Conservation (phyloP, 2,329 filamentous ascomycete species). For the Ceratocystis variospora region DNA sequence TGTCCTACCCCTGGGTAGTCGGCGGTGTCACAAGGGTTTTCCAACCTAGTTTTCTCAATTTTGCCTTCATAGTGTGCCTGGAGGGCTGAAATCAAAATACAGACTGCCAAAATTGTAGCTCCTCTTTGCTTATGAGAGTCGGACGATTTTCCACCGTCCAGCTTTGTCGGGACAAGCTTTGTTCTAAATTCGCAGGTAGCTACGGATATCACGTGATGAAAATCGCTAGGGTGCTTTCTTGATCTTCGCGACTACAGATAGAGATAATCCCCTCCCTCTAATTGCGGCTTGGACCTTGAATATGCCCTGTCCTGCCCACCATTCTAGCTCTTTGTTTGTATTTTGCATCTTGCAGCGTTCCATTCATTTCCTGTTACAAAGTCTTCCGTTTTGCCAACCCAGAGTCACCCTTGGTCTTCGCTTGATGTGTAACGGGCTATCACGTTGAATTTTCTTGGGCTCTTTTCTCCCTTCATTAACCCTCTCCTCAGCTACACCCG, state of each 20-base stretch:
- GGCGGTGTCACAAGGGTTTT: neutral
- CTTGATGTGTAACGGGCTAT: neutral
- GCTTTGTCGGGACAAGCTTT: neutral
- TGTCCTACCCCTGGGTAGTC: neutral
- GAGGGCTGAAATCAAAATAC: neutral
- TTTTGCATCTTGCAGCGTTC: neutral
- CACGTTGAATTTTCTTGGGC: neutral
- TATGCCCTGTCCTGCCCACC: neutral
- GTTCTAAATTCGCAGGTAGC: neutral
- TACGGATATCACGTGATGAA: neutral
- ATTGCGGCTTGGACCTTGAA: neutral
- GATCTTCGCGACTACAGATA: neutral
- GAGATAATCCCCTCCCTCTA: neutral
- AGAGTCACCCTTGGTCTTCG: neutral
- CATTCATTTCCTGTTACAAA: neutral
- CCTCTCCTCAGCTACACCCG: neutral
- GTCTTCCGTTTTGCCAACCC: neutral
- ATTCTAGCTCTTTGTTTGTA: neutral
- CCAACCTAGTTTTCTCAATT: neutral
- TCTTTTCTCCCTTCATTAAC: neutral
- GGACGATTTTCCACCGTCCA: too few species aligned
- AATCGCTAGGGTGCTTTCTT: neutral
- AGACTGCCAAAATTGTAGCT: neutral
- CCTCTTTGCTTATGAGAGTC: neutral
- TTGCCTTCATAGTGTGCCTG: neutral